Evolutionary conservation across 2,329 filamentous ascomycete species (phyloP).

Genomic region (Claviceps sp.): DNA sequence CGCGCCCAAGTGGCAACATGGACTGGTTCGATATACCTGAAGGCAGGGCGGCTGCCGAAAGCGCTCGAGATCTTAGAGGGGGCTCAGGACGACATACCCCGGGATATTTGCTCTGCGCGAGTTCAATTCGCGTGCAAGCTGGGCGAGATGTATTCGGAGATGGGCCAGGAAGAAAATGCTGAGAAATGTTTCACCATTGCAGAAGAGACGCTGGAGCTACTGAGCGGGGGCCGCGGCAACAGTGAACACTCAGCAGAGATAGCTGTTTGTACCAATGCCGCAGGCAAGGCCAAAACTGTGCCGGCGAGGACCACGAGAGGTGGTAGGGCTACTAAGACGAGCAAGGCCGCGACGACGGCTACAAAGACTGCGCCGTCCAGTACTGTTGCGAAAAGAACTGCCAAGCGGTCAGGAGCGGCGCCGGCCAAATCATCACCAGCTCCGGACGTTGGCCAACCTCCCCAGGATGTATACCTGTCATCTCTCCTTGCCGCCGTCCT

Average conservation of each 20-base stretch:
- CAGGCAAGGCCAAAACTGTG: constrained; percentile 8
- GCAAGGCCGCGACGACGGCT: constrained; percentile 11
- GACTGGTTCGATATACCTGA: constrained; percentile 41
- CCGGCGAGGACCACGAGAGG: constrained; percentile 3
- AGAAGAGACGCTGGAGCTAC: constrained; percentile 29
- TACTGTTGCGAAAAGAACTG: constrained; percentile 6
- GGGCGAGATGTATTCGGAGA: constrained; percentile 40
- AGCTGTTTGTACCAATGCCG: constrained; percentile 4
- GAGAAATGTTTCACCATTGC: constrained; percentile 32
- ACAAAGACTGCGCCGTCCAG: constrained; percentile 7
- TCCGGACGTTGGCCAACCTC: constrained; percentile 9
- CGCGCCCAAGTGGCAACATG: constrained; percentile 40
- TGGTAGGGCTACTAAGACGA: neutral
- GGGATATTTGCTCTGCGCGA: constrained; percentile 22
- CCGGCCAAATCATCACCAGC: constrained; percentile 9
- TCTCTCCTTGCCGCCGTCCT: constrained; percentile 23
- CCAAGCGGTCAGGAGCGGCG: constrained; percentile 9
- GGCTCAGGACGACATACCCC: constrained; percentile 37
- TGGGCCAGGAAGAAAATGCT: constrained; percentile 31
- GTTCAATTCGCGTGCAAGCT: constrained; percentile 39
- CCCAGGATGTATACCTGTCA: constrained; percentile 22
- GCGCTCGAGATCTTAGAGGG: constrained; percentile 41
- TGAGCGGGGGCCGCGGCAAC: constrained; percentile 15
- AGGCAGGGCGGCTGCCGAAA: constrained; percentile 44
- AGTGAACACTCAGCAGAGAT: neutral